phyloP scores from a whole-genome alignment of 371 early-diverging fungal species.

The Mucor velutinosus region DNA sequence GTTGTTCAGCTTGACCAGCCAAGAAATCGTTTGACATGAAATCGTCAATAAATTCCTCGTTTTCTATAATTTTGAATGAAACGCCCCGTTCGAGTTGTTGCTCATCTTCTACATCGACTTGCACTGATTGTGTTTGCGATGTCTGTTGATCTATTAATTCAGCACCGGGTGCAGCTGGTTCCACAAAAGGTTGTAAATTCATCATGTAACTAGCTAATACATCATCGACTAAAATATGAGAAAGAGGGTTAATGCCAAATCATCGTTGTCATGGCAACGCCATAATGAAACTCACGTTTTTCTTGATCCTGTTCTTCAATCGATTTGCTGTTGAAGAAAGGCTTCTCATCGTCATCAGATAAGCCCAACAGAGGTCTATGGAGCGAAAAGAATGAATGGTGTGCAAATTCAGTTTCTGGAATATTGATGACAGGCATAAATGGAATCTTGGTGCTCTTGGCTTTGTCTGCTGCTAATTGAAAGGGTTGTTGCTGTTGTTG shows the following conservation, averaged over 20 bases:
- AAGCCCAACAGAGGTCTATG: constrained; percentile 52
- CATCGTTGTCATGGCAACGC: background rate
- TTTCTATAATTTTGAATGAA: background rate
- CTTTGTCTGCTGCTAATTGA: background rate
- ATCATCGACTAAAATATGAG: constrained; percentile 28
- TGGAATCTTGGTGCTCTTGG: constrained; percentile 10
- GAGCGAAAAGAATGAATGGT: constrained; percentile 53
- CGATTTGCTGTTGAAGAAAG: constrained; percentile 34
- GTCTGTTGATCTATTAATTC: background rate
- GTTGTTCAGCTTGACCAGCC: background rate
- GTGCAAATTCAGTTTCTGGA: constrained; percentile 51
- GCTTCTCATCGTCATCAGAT: constrained; percentile 35
- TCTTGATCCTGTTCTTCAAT: constrained; percentile 16
- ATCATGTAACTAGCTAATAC: constrained; percentile 35
- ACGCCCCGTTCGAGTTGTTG: background rate
- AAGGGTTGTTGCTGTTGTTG: constrained; percentile 1
- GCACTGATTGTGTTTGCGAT: background rate
- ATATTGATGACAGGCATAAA: constrained; percentile 57
- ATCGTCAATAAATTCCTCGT: background rate
- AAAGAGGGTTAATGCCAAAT: background rate
- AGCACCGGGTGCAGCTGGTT: constrained; percentile 20
- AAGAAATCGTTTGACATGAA: background rate
- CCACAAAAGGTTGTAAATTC: constrained; percentile 36
- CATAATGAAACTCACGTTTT: constrained; percentile 8
- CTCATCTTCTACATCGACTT: background rate